Evolutionary conservation across 768 basidiomycete genomes (phyloP), one percentile per base, ranked within the genome.

Genomic region (Termitomyces sp.): DNA sequence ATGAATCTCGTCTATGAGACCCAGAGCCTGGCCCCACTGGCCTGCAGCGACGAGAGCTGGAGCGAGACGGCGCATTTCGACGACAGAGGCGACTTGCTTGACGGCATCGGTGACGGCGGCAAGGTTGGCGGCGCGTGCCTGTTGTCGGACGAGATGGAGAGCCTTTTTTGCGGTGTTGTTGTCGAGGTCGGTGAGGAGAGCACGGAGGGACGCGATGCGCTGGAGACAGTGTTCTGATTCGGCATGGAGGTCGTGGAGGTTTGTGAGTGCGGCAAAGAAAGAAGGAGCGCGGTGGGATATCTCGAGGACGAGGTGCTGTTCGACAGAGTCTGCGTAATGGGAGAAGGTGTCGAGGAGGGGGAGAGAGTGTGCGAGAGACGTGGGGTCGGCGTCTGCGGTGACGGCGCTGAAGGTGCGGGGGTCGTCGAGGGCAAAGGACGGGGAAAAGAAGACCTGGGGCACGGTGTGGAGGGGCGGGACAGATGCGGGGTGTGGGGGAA

Each of bases 221-320:
- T 77, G 72, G 6, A 98, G 77, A 65, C 94, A 95, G 47, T 85
- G 80, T 47, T 88, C 82, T 0, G 94, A 95, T 67, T 97, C 93
- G 5, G 89, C 82, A 66, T 94, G 93, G 11, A 99, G 81, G 60
- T 93, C 89, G 65, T 97, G 91, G 8, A 99, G 78, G 69, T 99
- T 99, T 7, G 93, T 83, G 37, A 99, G 82, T 7, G 97, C 97
- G 5, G 95, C 88, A 65, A 98, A 99, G 80, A 99, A 99, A 1
- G 94, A 93, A 0, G 91, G 82, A 0, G 94, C 92, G 14, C 96
- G 88, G 10, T 89, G 75, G 9, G 89, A 89, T 44, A 99, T 95
- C 71, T 98, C 97, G 58, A 85, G 85, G 4, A 95, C 83, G 55
- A 99, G 88, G 70, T 99, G 96, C 58, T 93, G 86, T 67, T 99